A percentile compares a stretch with the other conserved stretches of the same genome.
Evolutionary conservation across 1,284 basidiomycete genomes (phyloP).

Genomic region (Pulveroboletus sp.): DNA sequence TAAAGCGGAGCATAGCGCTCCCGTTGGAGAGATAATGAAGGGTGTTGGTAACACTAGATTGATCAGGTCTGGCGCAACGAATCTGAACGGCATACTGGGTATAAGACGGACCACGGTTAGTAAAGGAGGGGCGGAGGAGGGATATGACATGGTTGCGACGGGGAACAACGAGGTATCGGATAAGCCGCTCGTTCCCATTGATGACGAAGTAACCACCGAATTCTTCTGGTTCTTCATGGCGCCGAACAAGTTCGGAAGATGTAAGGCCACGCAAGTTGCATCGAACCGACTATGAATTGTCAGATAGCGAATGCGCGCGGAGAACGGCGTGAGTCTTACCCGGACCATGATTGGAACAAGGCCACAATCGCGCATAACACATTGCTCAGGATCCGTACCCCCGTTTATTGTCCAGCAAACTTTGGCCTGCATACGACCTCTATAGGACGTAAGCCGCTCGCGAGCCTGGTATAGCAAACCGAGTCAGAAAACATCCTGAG

Average conservation of each 20-base stretch:
- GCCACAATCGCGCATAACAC: constrained; percentile 86
- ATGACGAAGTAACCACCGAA: constrained; percentile 99
- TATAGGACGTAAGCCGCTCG: constrained; percentile 90
- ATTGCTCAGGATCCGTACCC: constrained; percentile 67
- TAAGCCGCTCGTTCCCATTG: constrained; percentile 98
- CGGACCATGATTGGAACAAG: constrained; percentile 95
- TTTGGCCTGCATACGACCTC: constrained; percentile 88
- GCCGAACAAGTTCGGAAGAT: constrained; percentile 82
- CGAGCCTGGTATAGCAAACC: constrained; percentile 60
- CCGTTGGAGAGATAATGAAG: constrained; percentile 97
- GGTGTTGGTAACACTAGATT: constrained; percentile 91
- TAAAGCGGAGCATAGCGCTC: constrained; percentile 93
- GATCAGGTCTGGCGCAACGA: constrained; percentile 89
- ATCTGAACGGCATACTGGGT: constrained; percentile 94
- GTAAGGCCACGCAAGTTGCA: constrained; percentile 89
- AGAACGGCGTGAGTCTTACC: constrained; percentile 47
- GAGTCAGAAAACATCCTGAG: constrained; percentile 6
- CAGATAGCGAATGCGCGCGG: not conserved
- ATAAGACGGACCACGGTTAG: constrained; percentile 93
- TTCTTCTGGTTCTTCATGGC: constrained; percentile 96
- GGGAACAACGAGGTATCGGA: constrained; percentile 93
- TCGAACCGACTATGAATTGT: constrained; percentile 71
- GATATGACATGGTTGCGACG: constrained; percentile 89
- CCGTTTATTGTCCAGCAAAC: constrained; percentile 80
- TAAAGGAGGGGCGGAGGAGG: constrained; percentile 82